Evolutionary conservation across 495 filamentous ascomycete species (phyloP), one percentile per base, ranked within the genome.

Genomic region (Penicillium salamii): DNA sequence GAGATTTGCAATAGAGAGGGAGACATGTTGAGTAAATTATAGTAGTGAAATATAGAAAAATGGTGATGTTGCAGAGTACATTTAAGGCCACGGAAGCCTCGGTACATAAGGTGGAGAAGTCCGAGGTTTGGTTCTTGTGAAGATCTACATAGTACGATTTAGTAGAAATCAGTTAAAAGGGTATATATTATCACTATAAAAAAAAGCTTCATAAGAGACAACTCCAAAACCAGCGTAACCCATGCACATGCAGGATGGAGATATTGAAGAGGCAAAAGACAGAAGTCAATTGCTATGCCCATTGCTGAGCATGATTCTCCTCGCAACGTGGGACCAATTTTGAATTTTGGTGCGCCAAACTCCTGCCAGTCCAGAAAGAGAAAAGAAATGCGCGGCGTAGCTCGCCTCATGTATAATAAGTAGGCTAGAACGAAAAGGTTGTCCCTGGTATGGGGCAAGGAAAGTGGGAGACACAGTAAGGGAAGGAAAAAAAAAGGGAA

Each of bases 151-250:
- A 7, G 3, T 39, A 14, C 33, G 4, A 8, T 26, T 26, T 3
- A 26, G 23, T n/a, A n/a, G n/a, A n/a, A n/a, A n/a, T 50, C 28
- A 38, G 39, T 42, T 45, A 49, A 11, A 57, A 53, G 57, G 56
- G n/a, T n/a, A n/a, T 54, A 59, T 59, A 62, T 62, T 62, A 62
- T 57, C 46, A 54, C 53, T 54, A 59, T 43, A 33, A 46, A 55
- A 48, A 32, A 40, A n/a, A n/a, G n/a, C n/a, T n/a, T 17, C 40
- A 43, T 19, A 57, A 51, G 29, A 51, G 41, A 18, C 12, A 48
- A 48, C 46, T 40, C 46, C 46, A 40, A 23, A 48, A 20, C 35
- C 46, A 40, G 46, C 46, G 36, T 48, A 48, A 48, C 24, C 44
- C 36, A 48, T 60, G 49, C 46, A 42, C 53, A 44, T 32, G 29